These are phyloP conservation scores for Chytriomyces sp. DNA, from an alignment of 192 early-diverging fungal genomes.

Conservation along the genomic window DNA sequence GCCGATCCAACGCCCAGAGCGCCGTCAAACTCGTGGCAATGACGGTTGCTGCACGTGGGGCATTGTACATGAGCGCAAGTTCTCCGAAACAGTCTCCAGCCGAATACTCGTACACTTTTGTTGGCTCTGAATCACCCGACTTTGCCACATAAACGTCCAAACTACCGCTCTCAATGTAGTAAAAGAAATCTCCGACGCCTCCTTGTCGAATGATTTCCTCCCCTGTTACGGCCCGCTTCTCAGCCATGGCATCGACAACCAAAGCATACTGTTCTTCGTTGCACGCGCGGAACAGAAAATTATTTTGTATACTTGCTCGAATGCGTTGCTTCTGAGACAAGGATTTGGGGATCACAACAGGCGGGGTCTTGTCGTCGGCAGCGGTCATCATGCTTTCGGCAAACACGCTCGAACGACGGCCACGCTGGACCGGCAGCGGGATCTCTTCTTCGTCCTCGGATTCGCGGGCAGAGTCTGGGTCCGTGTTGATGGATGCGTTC, in stretches of 20 bases:
- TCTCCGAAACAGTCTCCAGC: slow-evolving; percentile 95
- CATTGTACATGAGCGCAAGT: slow-evolving; percentile 99
- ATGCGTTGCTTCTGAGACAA: slow-evolving; percentile 85
- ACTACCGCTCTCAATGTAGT: slow-evolving; percentile 91
- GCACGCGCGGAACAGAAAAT: slow-evolving; percentile 93
- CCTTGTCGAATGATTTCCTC: slow-evolving; percentile 92
- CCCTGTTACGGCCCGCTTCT: slow-evolving; percentile 73
- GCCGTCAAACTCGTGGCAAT: slow-evolving; percentile 79
- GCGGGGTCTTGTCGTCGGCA: slow-evolving; percentile 76
- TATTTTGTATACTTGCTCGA: slow-evolving; percentile 77
- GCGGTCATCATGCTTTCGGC: slow-evolving; percentile 89
- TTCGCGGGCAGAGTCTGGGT: neutral
- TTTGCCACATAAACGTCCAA: slow-evolving; percentile 90
- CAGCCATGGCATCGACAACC: slow-evolving; percentile 96
- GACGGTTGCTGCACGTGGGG: slow-evolving; percentile 96
- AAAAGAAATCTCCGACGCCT: slow-evolving; percentile 96
- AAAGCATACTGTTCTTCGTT: slow-evolving; percentile 95
- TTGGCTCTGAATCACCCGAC: slow-evolving; percentile 58
- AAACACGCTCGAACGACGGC: slow-evolving; percentile 91
- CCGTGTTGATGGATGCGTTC: neutral
- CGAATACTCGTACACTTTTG: slow-evolving; percentile 79
- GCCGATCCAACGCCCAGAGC: slow-evolving; percentile 96
- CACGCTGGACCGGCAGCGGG: slow-evolving; percentile 65
- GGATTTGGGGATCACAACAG: slow-evolving; percentile 88
- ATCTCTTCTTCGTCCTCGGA: slow-evolving; percentile 24